Conservation (phyloP, 2,329 filamentous ascomycete species). For the Xylaria polymorpha region DNA sequence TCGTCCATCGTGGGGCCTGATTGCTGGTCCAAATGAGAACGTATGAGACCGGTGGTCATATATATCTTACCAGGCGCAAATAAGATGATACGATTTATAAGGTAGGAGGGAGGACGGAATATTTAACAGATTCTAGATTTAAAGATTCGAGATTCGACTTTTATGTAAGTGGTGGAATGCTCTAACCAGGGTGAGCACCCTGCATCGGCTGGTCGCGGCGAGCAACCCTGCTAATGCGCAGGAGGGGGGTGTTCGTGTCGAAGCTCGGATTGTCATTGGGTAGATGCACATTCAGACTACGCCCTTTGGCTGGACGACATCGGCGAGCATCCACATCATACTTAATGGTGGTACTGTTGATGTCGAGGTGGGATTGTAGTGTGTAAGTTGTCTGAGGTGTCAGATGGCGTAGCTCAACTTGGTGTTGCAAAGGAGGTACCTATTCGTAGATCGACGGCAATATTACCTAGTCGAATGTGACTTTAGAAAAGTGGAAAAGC, state of each 20-base stretch:
- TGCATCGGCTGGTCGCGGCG: conserved; percentile 24
- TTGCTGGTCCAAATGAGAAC: conserved; percentile 1
- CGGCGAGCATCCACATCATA: conserved; percentile 9
- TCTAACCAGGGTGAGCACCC: conserved; percentile 7
- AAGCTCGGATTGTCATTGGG: conserved; percentile 12
- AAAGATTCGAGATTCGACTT: conserved; percentile 7
- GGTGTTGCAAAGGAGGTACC: too few relatives aligned
- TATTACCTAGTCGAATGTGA: too few relatives aligned
- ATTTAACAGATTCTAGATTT: conserved; percentile 1
- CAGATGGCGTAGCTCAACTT: too few relatives aligned
- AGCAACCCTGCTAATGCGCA: not conserved
- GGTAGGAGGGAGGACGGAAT: not conserved
- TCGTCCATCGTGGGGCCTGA: conserved; percentile 50
- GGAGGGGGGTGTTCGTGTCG: not conserved
- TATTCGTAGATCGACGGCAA: too few relatives aligned
- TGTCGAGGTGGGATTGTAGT: not conserved
- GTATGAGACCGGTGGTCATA: not conserved
- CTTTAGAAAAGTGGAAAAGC: too few relatives aligned
- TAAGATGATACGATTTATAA: not conserved
- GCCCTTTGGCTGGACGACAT: conserved; percentile 35
- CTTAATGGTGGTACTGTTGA: not conserved
- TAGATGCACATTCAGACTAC: not conserved
- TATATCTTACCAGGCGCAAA: conserved; percentile 16
- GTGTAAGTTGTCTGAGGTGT: too few relatives aligned
- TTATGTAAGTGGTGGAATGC: conserved; percentile 1